Percentiles rank a stretch among this genome's conserved stretches.
Evolutionary conservation across 495 filamentous ascomycete species (phyloP).

Genomic region (Penicillium odoratum): DNA sequence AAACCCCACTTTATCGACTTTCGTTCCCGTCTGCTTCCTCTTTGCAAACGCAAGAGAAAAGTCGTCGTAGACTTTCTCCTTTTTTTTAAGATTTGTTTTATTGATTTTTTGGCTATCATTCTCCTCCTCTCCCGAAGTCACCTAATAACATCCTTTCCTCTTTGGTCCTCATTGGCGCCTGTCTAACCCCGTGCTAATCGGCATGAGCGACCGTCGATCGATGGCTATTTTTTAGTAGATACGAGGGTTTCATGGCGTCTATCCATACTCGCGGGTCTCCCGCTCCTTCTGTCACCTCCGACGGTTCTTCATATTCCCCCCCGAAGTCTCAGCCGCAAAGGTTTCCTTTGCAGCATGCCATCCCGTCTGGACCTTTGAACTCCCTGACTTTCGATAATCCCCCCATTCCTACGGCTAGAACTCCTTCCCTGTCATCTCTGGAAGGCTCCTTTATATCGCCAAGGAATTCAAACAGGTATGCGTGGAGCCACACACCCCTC

Average conservation of each 20-base stretch:
- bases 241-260: constrained; percentile 30
- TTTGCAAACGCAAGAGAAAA: background rate
- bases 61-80: background rate
- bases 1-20: background rate
- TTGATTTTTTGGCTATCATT: constrained; percentile 9
- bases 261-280: constrained; percentile 27
- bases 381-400: constrained; percentile 33
- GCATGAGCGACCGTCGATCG: constrained; percentile 30
- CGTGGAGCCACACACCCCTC: constrained; percentile 6
- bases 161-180: constrained; percentile 25
- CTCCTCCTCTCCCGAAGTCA: constrained; percentile 18
- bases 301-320: constrained; percentile 17
- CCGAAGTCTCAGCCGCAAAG: constrained; percentile 32
- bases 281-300: constrained; percentile 21
- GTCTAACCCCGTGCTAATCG: constrained; percentile 24
- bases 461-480: constrained; percentile 48
- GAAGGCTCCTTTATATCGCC: constrained; percentile 36
- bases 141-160: constrained; percentile 24
- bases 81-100: background rate
- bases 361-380: constrained; percentile 27
- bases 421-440: constrained; percentile 28
- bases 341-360: constrained; percentile 40
- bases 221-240: constrained; percentile 32
- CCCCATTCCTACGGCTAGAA: constrained; percentile 23
- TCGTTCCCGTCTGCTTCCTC: background rate